phyloP scores from a whole-genome alignment of 2,329 filamentous ascomycete species.

The Ophiostoma populinum region DNA sequence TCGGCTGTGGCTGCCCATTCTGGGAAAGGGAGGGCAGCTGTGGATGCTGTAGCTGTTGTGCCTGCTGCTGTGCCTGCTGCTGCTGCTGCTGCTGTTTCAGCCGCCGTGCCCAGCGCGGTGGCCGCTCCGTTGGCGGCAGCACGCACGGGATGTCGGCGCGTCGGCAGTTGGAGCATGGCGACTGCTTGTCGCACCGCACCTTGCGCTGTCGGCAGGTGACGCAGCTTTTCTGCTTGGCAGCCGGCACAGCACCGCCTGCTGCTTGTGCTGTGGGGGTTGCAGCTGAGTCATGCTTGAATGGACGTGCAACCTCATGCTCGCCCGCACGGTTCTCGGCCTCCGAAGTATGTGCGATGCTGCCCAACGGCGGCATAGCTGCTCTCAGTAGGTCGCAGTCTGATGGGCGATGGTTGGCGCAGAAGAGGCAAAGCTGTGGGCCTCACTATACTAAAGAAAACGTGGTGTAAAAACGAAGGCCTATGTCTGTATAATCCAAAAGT shows the following conservation, averaged over 20 bases:
- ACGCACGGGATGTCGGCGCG: constrained; percentile 33
- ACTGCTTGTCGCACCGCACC: constrained; percentile 37
- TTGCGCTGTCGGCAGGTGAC: constrained; percentile 34
- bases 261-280: neutral
- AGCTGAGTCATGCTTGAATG: too few species aligned
- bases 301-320: neutral
- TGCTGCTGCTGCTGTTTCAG: constrained; percentile 11
- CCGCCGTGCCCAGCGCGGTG: constrained; percentile 37
- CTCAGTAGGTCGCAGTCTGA: neutral
- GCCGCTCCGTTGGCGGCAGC: constrained; percentile 27
- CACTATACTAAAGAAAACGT: too few species aligned
- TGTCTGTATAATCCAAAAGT: too few species aligned
- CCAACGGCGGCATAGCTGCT: neutral
- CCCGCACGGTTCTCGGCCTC: constrained; percentile 13
- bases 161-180: constrained; percentile 38
- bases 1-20: too few species aligned
- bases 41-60: neutral
- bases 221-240: constrained; percentile 27
- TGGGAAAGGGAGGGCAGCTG: too few species aligned
- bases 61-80: constrained; percentile 1
- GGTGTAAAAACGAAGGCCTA: too few species aligned
- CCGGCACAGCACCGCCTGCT: neutral
- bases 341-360: constrained; percentile 3
- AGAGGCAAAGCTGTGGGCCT: too few species aligned
- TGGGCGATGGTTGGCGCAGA: too few species aligned